Evolutionary conservation across 1,284 basidiomycete species (phyloP).

Genomic region (Pterulicium gracile): DNA sequence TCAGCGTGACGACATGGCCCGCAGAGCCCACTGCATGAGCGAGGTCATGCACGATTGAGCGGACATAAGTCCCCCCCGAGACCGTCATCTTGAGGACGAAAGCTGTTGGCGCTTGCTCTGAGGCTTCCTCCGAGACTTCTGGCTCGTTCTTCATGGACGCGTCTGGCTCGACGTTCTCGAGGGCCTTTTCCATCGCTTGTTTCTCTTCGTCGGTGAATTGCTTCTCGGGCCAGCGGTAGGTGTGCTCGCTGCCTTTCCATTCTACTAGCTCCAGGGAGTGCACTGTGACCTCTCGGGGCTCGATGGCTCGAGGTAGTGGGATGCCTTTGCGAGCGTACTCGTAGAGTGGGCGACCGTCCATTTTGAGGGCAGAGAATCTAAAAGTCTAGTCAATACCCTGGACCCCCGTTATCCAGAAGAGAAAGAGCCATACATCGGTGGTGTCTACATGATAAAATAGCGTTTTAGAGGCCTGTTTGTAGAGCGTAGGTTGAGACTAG

Average conservation of each 20-base stretch:
- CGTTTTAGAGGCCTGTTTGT: background rate
- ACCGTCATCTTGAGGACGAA: conserved; percentile 88
- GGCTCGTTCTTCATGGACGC: conserved; percentile 22
- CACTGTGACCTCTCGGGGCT: conserved; percentile 76
- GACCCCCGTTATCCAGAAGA: conserved; percentile 6
- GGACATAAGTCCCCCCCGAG: conserved; percentile 94
- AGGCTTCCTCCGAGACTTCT: conserved; percentile 19
- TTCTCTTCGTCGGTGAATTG: conserved; percentile 61
- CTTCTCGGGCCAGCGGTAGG: conserved; percentile 65
- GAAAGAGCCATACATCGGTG: conserved; percentile 67
- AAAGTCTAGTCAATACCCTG: conserved; percentile 6
- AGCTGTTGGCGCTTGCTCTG: conserved; percentile 51
- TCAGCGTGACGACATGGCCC: conserved; percentile 86
- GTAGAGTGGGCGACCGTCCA: conserved; percentile 94
- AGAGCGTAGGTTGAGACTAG: no score
- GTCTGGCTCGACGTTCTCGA: conserved; percentile 31
- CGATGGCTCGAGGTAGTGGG: conserved; percentile 89
- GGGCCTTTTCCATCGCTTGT: conserved; percentile 54
- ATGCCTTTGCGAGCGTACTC: conserved; percentile 91
- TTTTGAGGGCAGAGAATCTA: conserved; percentile 96
- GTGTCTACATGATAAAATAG: conserved; percentile 27
- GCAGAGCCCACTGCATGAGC: conserved; percentile 74
- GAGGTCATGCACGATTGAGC: conserved; percentile 86
- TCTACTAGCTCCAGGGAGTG: conserved; percentile 66
- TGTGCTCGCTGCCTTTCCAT: conserved; percentile 58